These are phyloP conservation scores for Quercus suber DNA, from an alignment of 306 rosid species.

Conservation along the genomic window DNA sequence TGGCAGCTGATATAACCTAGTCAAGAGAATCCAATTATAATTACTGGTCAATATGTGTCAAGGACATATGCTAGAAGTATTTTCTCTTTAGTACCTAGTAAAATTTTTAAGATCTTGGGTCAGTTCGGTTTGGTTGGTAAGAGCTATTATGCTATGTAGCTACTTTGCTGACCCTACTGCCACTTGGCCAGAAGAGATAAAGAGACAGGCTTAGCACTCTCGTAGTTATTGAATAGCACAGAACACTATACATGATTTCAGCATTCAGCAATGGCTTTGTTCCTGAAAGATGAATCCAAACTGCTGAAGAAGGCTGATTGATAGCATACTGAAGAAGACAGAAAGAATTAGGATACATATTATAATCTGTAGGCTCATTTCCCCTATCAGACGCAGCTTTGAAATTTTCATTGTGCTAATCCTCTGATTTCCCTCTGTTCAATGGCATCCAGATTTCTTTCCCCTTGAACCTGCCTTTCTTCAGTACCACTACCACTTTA, in stretches of 20 bases:
- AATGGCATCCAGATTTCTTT: slow-evolving; percentile 42
- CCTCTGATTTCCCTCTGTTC: slow-evolving; percentile 61
- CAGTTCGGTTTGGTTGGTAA: slow-evolving; percentile 3
- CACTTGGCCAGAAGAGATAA: not conserved
- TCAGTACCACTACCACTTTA: slow-evolving; percentile 46
- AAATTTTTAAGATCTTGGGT: slow-evolving; percentile 5
- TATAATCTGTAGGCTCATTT: slow-evolving; percentile 34
- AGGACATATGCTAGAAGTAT: not conserved
- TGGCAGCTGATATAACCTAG: slow-evolving; percentile 39
- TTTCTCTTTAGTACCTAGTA: not conserved
- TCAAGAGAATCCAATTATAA: slow-evolving; percentile 39
- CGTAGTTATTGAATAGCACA: too few species aligned
- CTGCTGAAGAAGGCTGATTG: not conserved
- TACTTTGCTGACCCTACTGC: not conserved
- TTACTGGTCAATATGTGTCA: not conserved
- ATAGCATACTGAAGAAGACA: slow-evolving; percentile 22
- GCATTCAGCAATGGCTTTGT: not conserved
- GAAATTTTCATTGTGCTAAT: slow-evolving; percentile 59
- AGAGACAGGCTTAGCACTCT: too few species aligned
- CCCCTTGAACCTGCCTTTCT: slow-evolving; percentile 56
- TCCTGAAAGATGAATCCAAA: too few species aligned
- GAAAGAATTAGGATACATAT: slow-evolving; percentile 52
- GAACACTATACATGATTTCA: not conserved
- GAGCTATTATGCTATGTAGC: not conserved
- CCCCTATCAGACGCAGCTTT: slow-evolving; percentile 40